These are phyloP conservation scores for Scleroderma bovista DNA, from an alignment of 768 basidiomycete genomes.

Conservation along the genomic window DNA sequence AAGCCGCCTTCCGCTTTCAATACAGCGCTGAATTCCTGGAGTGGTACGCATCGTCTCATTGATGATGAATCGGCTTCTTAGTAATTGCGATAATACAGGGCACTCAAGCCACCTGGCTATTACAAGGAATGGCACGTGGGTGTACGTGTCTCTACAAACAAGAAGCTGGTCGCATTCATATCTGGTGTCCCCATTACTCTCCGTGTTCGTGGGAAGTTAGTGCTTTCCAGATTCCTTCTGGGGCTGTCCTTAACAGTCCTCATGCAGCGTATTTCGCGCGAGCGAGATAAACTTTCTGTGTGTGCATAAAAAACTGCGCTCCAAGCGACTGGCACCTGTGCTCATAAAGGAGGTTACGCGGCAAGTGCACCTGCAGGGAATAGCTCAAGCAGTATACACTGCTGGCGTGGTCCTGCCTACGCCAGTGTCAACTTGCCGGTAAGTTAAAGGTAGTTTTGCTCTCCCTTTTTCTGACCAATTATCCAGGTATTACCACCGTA, in stretches of 20 bases:
- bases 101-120: constrained; percentile 90
- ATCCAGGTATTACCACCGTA: constrained; percentile 83
- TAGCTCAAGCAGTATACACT: constrained; percentile 98
- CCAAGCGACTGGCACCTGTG: constrained; percentile 91
- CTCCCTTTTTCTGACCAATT: constrained; percentile 5
- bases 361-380: constrained; percentile 79
- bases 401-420: constrained; percentile 92
- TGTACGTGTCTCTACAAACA: constrained; percentile 84
- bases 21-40: constrained; percentile 91
- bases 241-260: constrained; percentile 3
- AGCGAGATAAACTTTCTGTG: constrained; percentile 98
- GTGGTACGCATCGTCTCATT: constrained; percentile 49
- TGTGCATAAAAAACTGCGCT: constrained; percentile 94
- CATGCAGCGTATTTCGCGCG: constrained; percentile 53
- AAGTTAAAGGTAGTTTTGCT: constrained; percentile 17
- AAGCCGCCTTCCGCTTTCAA: constrained; percentile 94
- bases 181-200: constrained; percentile 85
- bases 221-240: constrained; percentile 2
- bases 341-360: constrained; percentile 97
- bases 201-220: constrained; percentile 81
- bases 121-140: constrained; percentile 94
- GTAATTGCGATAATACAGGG: constrained; percentile 46
- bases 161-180: constrained; percentile 95
- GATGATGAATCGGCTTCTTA: neutral
- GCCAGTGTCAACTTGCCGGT: constrained; percentile 83